Percentiles rank a stretch among this genome's conserved stretches.
Conservation (phyloP, 441 rosid genomes). For the Macaranga tanarius region DNA sequence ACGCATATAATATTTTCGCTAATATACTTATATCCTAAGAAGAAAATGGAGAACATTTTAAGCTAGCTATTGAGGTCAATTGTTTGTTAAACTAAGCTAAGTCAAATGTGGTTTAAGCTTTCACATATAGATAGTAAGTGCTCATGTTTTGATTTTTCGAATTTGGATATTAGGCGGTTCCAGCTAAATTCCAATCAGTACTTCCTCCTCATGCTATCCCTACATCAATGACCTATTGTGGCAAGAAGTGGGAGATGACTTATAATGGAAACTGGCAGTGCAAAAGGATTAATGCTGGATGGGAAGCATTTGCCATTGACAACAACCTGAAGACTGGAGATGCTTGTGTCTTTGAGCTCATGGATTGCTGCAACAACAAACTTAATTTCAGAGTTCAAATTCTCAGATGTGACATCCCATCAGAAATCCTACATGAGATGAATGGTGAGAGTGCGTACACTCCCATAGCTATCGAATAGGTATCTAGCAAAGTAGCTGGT, state of each 20-base stretch:
- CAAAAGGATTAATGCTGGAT: constrained; percentile 18
- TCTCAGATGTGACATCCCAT: constrained; percentile 30
- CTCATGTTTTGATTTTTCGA: neutral
- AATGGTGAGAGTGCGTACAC: constrained; percentile 12
- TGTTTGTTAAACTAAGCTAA: too few species aligned
- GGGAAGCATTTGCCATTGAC: constrained; percentile 26
- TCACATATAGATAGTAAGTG: too few species aligned
- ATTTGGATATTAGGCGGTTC: constrained; percentile 11
- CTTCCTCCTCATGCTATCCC: constrained; percentile 21
- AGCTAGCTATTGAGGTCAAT: too few species aligned
- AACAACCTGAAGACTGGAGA: constrained; percentile 31
- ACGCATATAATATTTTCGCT: too few species aligned
- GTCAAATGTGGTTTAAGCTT: too few species aligned
- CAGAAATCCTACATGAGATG: constrained; percentile 2
- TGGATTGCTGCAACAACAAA: constrained; percentile 1
- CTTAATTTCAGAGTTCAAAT: constrained; percentile 33
- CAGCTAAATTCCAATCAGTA: constrained; percentile 5
- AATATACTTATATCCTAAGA: too few species aligned
- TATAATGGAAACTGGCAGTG: neutral
- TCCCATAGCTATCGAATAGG: constrained; percentile 18
- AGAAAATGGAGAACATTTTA: too few species aligned
- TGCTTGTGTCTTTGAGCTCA: constrained; percentile 35
- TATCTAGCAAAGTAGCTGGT: neutral
- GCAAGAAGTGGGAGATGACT: constrained; percentile 30
- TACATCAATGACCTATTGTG: constrained; percentile 16